phyloP scores from a whole-genome alignment of 768 basidiomycete species.

The Paxillus rubicundulus region DNA sequence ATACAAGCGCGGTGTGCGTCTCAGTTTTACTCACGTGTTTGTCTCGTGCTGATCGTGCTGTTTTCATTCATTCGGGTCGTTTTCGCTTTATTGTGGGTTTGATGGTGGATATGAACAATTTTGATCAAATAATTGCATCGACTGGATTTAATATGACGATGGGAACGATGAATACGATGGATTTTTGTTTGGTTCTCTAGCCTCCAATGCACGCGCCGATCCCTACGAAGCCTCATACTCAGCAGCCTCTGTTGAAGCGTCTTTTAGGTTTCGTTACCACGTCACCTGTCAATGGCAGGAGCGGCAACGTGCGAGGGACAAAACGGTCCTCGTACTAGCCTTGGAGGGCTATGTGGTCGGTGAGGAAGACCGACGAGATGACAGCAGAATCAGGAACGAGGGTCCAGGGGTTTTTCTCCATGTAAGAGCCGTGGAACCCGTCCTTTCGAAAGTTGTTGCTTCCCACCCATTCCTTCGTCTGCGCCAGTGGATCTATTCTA shows the following conservation, averaged over 20 bases:
- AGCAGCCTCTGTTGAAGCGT: slow-evolving; percentile 31
- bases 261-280: slow-evolving; percentile 26
- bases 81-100: slow-evolving; percentile 3
- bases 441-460: background rate
- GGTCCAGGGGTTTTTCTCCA: background rate
- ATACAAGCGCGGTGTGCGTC: slow-evolving; percentile 32
- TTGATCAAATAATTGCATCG: slow-evolving; percentile 1
- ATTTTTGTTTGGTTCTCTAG: slow-evolving; percentile 9
- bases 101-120: slow-evolving; percentile 6
- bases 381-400: slow-evolving; percentile 2
- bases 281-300: slow-evolving; percentile 24
- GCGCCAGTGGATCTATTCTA: background rate
- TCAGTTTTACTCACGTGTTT: slow-evolving; percentile 8
- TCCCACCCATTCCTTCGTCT: slow-evolving; percentile 11
- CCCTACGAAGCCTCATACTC: slow-evolving; percentile 26
- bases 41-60: slow-evolving; percentile 13
- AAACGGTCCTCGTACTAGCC: slow-evolving; percentile 27
- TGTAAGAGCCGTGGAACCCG: background rate
- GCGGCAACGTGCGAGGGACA: slow-evolving; percentile 22
- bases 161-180: background rate
- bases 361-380: slow-evolving; percentile 1
- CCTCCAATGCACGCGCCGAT: slow-evolving; percentile 28
- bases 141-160: background rate
- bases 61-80: slow-evolving; percentile 5
- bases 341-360: background rate